Evolutionary conservation across 768 basidiomycete genomes (phyloP), one percentile per base, ranked within the genome.

Genomic region (Auricularia sp.): DNA sequence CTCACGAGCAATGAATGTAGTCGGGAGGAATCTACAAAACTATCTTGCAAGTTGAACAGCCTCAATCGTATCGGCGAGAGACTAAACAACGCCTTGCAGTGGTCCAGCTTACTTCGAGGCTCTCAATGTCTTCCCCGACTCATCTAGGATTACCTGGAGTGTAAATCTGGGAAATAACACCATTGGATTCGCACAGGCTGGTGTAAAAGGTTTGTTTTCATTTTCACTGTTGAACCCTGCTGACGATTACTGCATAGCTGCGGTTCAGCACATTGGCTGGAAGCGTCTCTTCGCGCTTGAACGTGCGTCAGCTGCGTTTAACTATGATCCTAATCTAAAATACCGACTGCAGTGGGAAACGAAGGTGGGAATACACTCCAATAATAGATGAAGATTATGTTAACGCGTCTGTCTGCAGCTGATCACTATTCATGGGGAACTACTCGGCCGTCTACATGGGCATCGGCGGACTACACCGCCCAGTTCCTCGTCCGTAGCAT

Each of bases 131-230:
- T 69, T 75, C 58, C 71, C 71, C 1, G 65, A 70, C 33, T 64
- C 68, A 0, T 68, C 74, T 8, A 42, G 64, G 39, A 68, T 72
- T 62, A 68, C 73, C 6, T 65, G 70, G n/a, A 68, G 66, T 29
- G 71, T 74, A 39, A 75, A 75, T 66, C 68, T 75, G 11, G 74
- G 72, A 1, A 75, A 75, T 54, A 64, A 72, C 63, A 69, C 73
- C 16, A 68, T 72, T 43, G 64, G 65, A 5, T 70, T 72, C 33
- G 74, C 74, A 2, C 64, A 67, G 23, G 68, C 56, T 8, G 56
- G 56, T 18, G 29, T 35, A 6, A 59, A 59, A 23, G 56, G 56
- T 33, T 29, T 10, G 56, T 34, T 29, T 29, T 11, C 11, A 56
- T 21, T n/a, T 33, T 34, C 23, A n/a, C 56, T 33, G 23, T 59